Conservation (phyloP, 2,329 filamentous ascomycete genomes). For the Piedraia hortae region DNA sequence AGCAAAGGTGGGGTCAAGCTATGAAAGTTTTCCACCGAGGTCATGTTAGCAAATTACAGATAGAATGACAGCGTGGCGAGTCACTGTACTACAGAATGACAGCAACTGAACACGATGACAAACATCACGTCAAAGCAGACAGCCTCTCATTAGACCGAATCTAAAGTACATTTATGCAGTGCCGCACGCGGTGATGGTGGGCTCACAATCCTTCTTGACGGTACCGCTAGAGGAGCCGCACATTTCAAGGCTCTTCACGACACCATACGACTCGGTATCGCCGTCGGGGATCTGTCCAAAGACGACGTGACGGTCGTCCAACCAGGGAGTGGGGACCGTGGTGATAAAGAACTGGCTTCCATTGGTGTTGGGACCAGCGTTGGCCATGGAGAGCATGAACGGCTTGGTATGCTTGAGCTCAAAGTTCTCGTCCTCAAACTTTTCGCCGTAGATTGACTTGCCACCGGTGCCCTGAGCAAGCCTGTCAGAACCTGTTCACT, state of each 20-base stretch:
- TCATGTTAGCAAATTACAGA: too few relatives aligned
- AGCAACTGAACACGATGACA: too few relatives aligned
- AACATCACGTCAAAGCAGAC: too few relatives aligned
- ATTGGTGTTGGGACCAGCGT: constrained; percentile 87
- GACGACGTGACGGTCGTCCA: constrained; percentile 61
- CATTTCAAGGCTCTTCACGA: constrained; percentile 32
- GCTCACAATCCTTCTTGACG: constrained; percentile 23
- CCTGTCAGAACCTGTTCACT: constrained; percentile 2
- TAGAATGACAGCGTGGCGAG: too few relatives aligned
- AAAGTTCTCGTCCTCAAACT: constrained; percentile 96
- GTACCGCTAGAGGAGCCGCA: constrained; percentile 26
- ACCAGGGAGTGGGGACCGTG: constrained; percentile 37
- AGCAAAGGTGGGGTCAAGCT: too few relatives aligned
- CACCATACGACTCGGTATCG: constrained; percentile 24
- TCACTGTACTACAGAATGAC: too few relatives aligned
- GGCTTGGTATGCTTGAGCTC: constrained; percentile 71
- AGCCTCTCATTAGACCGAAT: too few relatives aligned
- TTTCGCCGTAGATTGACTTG: constrained; percentile 90
- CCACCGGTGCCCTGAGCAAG: constrained; percentile 56
- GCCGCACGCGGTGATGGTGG: constrained; percentile 26
- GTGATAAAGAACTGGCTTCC: constrained; percentile 42
- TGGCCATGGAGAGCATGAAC: constrained; percentile 92
- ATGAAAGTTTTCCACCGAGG: too few relatives aligned
- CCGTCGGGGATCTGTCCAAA: constrained; percentile 42
- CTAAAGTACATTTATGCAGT: constrained; percentile 11